Percentiles rank a stretch among this genome's conserved stretches.
Evolutionary conservation across 176 grass and related monocot genomes (phyloP).

Genomic region (Secale cereale): DNA sequence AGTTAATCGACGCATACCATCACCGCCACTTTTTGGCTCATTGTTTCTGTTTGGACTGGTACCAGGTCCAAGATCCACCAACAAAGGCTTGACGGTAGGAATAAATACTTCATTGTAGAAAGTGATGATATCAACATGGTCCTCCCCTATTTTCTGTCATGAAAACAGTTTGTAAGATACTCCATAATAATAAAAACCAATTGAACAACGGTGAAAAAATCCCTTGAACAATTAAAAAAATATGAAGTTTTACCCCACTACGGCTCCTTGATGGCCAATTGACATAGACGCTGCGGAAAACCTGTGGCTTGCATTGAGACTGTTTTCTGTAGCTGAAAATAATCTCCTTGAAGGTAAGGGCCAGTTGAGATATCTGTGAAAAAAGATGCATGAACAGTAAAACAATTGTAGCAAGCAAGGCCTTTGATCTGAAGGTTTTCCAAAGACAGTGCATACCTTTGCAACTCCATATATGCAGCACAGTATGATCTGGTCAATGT

Average conservation of each 20-base stretch:
- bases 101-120: constrained; percentile 98
- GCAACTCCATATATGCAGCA: constrained; percentile 96
- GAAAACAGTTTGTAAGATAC: constrained; percentile 9
- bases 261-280: constrained; percentile 72
- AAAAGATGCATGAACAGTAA: background rate
- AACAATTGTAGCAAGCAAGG: background rate
- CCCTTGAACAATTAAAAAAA: background rate
- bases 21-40: constrained; percentile 56
- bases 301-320: constrained; percentile 93
- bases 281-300: constrained; percentile 94
- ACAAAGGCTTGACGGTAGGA: constrained; percentile 77
- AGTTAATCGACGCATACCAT: constrained; percentile 43
- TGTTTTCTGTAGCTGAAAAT: constrained; percentile 97
- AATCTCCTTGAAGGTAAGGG: constrained; percentile 92
- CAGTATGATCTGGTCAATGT: constrained; percentile 96
- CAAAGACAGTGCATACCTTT: constrained; percentile 46
- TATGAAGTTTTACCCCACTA: constrained; percentile 59
- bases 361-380: constrained; percentile 81
- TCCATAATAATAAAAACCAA: background rate
- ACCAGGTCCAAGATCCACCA: constrained; percentile 74
- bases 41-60: constrained; percentile 53
- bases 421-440: background rate
- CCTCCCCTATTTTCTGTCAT: constrained; percentile 78
- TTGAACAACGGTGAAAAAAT: background rate
- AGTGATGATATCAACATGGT: constrained; percentile 93